Conservation (phyloP, 2,329 filamentous ascomycete species). For the Monascus ruber region DNA sequence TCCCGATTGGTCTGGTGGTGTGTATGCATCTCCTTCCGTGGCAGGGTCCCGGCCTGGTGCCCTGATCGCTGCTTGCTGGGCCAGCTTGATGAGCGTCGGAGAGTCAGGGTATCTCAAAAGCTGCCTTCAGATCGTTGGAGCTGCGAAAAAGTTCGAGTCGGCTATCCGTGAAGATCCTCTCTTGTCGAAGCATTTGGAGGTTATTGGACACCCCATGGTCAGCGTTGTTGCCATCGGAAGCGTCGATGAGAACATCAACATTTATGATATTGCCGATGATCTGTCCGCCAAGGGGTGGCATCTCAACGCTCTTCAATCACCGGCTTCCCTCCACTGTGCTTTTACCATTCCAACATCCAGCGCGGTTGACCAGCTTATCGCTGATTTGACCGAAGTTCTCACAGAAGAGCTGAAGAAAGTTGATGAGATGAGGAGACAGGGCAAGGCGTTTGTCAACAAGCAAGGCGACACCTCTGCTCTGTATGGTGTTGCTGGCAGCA, state of each 20-base stretch:
- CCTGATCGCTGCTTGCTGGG: constrained; percentile 92
- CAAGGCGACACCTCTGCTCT: constrained; percentile 67
- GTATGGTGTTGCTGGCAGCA: constrained; percentile 86
- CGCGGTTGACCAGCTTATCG: constrained; percentile 66
- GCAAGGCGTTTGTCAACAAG: constrained; percentile 41
- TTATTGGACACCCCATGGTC: constrained; percentile 78
- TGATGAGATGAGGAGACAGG: constrained; percentile 52
- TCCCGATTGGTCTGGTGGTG: constrained; percentile 87
- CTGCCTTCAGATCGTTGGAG: constrained; percentile 77
- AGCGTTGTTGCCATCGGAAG: constrained; percentile 81
- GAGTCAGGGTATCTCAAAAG: constrained; percentile 79
- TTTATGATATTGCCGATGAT: constrained; percentile 87
- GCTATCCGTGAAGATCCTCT: constrained; percentile 59
- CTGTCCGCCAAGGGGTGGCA: constrained; percentile 86
- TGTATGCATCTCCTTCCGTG: constrained; percentile 87
- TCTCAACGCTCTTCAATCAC: constrained; percentile 83
- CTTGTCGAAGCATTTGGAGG: constrained; percentile 60
- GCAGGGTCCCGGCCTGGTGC: constrained; percentile 87
- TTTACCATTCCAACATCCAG: constrained; percentile 79
- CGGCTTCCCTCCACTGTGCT: constrained; percentile 85
- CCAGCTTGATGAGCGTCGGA: constrained; percentile 76
- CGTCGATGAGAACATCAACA: constrained; percentile 59
- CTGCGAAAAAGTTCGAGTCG: constrained; percentile 69
- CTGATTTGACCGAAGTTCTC: constrained; percentile 52
- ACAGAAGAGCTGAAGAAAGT: constrained; percentile 69